Evolutionary conservation across 2,329 filamentous ascomycete species (phyloP).

Genomic region (Talaromyces sp.): DNA sequence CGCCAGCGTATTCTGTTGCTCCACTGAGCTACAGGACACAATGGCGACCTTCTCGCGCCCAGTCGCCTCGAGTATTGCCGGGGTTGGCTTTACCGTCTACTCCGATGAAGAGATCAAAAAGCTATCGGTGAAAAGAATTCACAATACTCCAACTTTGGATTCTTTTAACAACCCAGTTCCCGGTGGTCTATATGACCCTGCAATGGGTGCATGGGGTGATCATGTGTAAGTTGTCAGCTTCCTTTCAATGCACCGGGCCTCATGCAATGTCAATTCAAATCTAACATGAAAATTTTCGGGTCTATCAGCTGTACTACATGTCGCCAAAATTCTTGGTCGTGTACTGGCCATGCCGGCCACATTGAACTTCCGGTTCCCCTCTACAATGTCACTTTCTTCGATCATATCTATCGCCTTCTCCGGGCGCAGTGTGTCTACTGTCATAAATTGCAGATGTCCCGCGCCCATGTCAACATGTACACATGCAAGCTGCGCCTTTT

Average conservation of each 20-base stretch:
- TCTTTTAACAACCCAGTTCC: slow-evolving; percentile 84
- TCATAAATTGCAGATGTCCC: slow-evolving; percentile 78
- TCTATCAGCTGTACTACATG: slow-evolving; percentile 81
- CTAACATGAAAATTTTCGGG: slow-evolving; percentile 22
- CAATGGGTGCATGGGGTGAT: slow-evolving; percentile 86
- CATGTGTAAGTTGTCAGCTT: slow-evolving; percentile 63
- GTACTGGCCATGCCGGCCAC: slow-evolving; percentile 91
- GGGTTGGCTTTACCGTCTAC: slow-evolving; percentile 88
- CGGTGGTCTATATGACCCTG: slow-evolving; percentile 89
- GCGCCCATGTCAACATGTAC: slow-evolving; percentile 75
- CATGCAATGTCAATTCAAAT: too few species aligned
- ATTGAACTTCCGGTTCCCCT: slow-evolving; percentile 92
- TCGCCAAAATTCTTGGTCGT: slow-evolving; percentile 76
- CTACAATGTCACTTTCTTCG: slow-evolving; percentile 96
- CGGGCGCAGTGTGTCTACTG: slow-evolving; percentile 91
- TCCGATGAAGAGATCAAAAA: slow-evolving; percentile 79
- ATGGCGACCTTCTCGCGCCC: slow-evolving; percentile 66
- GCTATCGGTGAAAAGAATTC: slow-evolving; percentile 90
- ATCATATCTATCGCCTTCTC: slow-evolving; percentile 82
- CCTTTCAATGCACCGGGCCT: too few species aligned
- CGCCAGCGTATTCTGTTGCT: slow-evolving; percentile 38
- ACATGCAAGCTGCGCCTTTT: slow-evolving; percentile 83
- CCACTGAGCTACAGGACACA: slow-evolving; percentile 36
- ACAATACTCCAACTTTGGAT: slow-evolving; percentile 93
- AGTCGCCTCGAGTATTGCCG: slow-evolving; percentile 77